Base-by-base conservation (phyloP, 2,329 filamentous ascomycete species). In the Massarina eburnea region DNA sequence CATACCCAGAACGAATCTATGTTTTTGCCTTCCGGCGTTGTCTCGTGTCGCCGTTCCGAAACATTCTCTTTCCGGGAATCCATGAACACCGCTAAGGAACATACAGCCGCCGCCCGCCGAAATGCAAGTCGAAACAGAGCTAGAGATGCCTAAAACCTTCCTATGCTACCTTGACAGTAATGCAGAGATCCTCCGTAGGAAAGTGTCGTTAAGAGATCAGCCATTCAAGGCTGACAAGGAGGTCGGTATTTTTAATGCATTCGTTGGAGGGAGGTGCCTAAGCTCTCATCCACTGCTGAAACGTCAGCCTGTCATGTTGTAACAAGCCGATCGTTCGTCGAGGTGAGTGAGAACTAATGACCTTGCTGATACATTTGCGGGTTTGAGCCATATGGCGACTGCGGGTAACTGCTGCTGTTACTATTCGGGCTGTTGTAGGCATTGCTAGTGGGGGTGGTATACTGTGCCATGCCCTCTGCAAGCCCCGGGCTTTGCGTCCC, bases 391-490 rank as follows among this genome's bases (percentile, higher is more conserved):
- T 78, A 79, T 14, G 76, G 75, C 47, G 75, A 78, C 56, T 76
- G 75, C 20, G 76, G 75, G 55, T 78, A 78, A 66, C 74, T 76
- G 59, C 61, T 71, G 60, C 67, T 73, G 63, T 68, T 70, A 70
- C 57, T 70, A 67, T 62, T 65, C 39, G 62, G 57, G 63, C 66
- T 72, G 60, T 71, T 62, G 61, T 76, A 76, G 52, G 72, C 66
- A 56, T 71, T 68, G 49, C 66, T 67, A 54, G 62, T 67, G 46
- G 66, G 62, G 55, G 65, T 66, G 50, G 62, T 67, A 65, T 78
- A 78, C 68, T 78, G 75, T 57, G 71, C 71, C 57, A 76, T 76
- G 57, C 74, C 73, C 49, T 78, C 76, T 43, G 76, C 68, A 46
- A 76, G 70, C 53, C 72, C 67, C 15, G 71, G 71, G 55, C 71